Evolutionary conservation across 139 green algal species (phyloP).

Genomic region (Chlamydomonas sp.): DNA sequence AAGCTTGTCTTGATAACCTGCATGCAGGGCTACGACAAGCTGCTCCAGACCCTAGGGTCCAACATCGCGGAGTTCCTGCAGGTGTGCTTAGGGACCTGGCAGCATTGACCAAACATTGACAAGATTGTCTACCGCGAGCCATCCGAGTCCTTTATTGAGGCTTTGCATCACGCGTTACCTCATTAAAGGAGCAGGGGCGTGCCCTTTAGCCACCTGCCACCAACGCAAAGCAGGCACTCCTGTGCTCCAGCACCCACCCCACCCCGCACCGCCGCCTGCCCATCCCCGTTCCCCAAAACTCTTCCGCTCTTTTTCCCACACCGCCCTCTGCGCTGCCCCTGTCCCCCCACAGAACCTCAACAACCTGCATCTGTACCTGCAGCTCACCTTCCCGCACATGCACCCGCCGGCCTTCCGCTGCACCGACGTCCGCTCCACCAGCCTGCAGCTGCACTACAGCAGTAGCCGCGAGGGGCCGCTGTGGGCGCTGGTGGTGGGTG

Average conservation of each 20-base stretch:
- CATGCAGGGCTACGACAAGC: slow-evolving; percentile 55
- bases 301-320: neutral
- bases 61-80: slow-evolving; percentile 60
- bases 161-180: too few species aligned
- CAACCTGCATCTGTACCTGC: slow-evolving; percentile 63
- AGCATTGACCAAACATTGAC: neutral
- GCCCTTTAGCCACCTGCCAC: too few species aligned
- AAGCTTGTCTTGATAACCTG: too few species aligned
- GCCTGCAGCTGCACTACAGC: slow-evolving; percentile 59
- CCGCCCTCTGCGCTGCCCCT: neutral
- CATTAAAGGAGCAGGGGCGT: too few species aligned
- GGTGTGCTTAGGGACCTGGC: neutral
- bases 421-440: slow-evolving; percentile 45
- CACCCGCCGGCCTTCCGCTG: slow-evolving; percentile 51
- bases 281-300: neutral
- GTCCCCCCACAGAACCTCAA: slow-evolving; percentile 47
- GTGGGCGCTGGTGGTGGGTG: slow-evolving; percentile 57
- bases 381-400: slow-evolving; percentile 45
- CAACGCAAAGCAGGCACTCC: too few species aligned
- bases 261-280: too few species aligned
- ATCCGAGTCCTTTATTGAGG: too few species aligned
- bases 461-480: slow-evolving; percentile 24
- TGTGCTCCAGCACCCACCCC: too few species aligned
- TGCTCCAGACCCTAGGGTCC: slow-evolving; percentile 50
- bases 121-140: too few species aligned